Evolutionary conservation across 768 basidiomycete genomes (phyloP).

Genomic region (Ramaria rubella): DNA sequence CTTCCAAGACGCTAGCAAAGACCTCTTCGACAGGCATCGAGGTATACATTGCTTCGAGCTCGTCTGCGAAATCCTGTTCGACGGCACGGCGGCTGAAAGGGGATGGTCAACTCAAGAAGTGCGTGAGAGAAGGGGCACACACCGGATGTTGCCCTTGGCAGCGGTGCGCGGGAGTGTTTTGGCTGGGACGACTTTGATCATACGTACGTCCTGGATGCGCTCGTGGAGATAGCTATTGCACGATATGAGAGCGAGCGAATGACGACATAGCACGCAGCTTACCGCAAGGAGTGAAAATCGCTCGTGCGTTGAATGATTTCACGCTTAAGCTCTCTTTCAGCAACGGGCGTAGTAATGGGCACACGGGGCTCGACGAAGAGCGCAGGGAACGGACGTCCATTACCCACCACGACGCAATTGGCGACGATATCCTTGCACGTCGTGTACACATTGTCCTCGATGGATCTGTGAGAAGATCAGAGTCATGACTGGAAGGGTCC

Average conservation of each 20-base stretch:
- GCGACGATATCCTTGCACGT: conserved; percentile 24
- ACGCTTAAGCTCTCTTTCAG: conserved; percentile 15
- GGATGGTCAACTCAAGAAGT: background rate
- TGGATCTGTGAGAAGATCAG: conserved; percentile 18
- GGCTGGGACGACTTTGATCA: conserved; percentile 19
- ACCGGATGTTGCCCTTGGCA: conserved; percentile 13
- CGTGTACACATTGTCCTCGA: conserved; percentile 27
- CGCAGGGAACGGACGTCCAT: conserved; percentile 24
- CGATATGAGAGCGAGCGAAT: background rate
- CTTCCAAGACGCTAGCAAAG: background rate
- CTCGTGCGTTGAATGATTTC: conserved; percentile 20
- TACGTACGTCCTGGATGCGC: conserved; percentile 18
- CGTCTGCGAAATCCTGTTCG: conserved; percentile 6
- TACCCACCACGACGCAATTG: conserved; percentile 29
- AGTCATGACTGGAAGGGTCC: background rate
- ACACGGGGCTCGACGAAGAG: conserved; percentile 26
- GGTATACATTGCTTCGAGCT: conserved; percentile 4
- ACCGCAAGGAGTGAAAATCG: conserved; percentile 21
- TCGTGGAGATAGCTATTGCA: conserved; percentile 18
- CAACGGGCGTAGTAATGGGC: background rate
- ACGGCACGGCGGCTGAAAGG: conserved; percentile 3
- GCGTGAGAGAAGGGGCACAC: background rate
- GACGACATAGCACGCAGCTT: conserved; percentile 3
- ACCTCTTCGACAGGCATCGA: conserved; percentile 5
- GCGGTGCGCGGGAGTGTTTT: conserved; percentile 13